Conservation (phyloP, 768 basidiomycete genomes). For the Russula virescens region DNA sequence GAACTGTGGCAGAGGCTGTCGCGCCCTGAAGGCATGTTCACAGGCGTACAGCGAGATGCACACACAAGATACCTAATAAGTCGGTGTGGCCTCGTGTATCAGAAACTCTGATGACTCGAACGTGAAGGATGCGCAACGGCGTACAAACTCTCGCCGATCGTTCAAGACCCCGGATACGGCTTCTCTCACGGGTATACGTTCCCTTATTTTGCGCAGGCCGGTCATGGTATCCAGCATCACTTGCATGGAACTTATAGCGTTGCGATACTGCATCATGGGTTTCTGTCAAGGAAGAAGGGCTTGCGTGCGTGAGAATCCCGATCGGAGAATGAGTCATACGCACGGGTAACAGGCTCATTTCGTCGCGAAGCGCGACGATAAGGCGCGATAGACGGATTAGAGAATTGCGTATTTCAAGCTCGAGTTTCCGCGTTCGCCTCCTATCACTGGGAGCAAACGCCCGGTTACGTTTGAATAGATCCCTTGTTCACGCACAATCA, state of each 20-base stretch:
- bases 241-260: slow-evolving; percentile 36
- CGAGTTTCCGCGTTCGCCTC: slow-evolving; percentile 36
- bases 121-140: slow-evolving; percentile 9
- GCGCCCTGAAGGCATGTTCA: slow-evolving; percentile 43
- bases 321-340: slow-evolving; percentile 17
- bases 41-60: slow-evolving; percentile 45
- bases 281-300: slow-evolving; percentile 32
- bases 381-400: slow-evolving; percentile 36
- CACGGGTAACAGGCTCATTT: slow-evolving; percentile 45
- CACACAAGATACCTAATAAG: slow-evolving; percentile 40
- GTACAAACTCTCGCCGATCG: slow-evolving; percentile 41
- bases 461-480: slow-evolving; percentile 28
- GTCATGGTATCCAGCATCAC: slow-evolving; percentile 40
- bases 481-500: slow-evolving; percentile 2
- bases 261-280: slow-evolving; percentile 42
- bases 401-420: slow-evolving; percentile 38
- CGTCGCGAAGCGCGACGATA: slow-evolving; percentile 40
- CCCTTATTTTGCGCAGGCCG: slow-evolving; percentile 42
- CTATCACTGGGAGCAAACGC: slow-evolving; percentile 29
- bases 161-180: slow-evolving; percentile 36
- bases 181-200: slow-evolving; percentile 42
- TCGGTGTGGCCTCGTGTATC: background rate
- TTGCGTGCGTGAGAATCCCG: background rate
- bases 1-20: slow-evolving; percentile 46
- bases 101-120: background rate